Percentiles rank a stretch among this genome's conserved stretches.
These are phyloP conservation scores for Blastomyces silverae DNA, from an alignment of 2,329 filamentous ascomycete species.

Conservation along the genomic window DNA sequence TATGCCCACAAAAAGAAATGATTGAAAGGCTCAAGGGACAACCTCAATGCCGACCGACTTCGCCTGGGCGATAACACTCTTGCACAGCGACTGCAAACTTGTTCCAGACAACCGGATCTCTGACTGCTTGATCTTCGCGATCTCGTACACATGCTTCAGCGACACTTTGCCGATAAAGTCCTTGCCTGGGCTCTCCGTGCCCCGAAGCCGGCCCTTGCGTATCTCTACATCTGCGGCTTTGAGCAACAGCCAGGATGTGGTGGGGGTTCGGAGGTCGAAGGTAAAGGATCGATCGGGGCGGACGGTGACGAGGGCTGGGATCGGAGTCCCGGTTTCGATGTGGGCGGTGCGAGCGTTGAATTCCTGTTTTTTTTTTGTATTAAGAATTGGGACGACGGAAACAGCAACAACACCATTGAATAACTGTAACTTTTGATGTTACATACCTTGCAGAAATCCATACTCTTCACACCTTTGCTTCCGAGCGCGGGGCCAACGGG, in stretches of 20 bases:
- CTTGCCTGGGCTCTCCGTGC: slow-evolving; percentile 65
- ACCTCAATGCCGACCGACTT: slow-evolving; percentile 69
- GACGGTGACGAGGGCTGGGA: slow-evolving; percentile 84
- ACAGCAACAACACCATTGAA: background rate
- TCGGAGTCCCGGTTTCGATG: slow-evolving; percentile 72
- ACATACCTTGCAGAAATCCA: slow-evolving; percentile 96
- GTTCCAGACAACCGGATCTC: slow-evolving; percentile 68
- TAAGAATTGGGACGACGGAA: background rate
- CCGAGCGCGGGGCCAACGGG: slow-evolving; percentile 94
- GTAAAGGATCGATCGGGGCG: slow-evolving; percentile 87
- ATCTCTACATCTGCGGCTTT: slow-evolving; percentile 69
- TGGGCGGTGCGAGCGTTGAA: slow-evolving; percentile 93
- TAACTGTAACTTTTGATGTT: slow-evolving; percentile 14
- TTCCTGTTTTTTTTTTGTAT: slow-evolving; percentile 56
- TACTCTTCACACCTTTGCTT: slow-evolving; percentile 96
- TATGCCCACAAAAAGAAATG: background rate
- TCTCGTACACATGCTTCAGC: slow-evolving; percentile 95
- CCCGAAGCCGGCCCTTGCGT: slow-evolving; percentile 66
- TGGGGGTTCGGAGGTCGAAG: slow-evolving; percentile 88
- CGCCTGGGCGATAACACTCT: slow-evolving; percentile 65
- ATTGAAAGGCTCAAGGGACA: slow-evolving; percentile 47
- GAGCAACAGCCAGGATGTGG: slow-evolving; percentile 84
- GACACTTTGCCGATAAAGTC: slow-evolving; percentile 79
- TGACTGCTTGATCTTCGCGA: slow-evolving; percentile 88
- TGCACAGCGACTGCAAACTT: slow-evolving; percentile 63